Evolutionary conservation across 352 stramenopile species (phyloP).

Genomic region (Pythium phragmiticola): DNA sequence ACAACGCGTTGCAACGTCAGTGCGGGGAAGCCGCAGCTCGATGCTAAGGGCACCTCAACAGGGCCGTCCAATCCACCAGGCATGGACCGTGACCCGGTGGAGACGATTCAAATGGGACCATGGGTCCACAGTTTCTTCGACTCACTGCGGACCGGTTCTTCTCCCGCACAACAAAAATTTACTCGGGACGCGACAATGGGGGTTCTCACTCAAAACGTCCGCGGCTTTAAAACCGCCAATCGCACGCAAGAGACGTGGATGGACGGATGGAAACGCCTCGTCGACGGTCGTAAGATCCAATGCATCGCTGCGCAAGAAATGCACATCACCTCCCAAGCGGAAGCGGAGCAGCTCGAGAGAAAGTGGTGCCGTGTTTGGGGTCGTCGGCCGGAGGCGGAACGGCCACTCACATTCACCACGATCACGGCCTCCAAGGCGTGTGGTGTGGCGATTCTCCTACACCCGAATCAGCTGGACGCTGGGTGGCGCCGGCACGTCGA

Average conservation of each 20-base stretch:
- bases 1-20: too few species aligned
- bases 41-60: too few species aligned
- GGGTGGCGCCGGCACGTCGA: too few species aligned
- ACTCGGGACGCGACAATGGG: background rate
- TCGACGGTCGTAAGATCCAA: background rate
- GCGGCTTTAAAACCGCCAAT: background rate
- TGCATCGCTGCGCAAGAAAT: constrained; percentile 9
- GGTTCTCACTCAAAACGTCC: constrained; percentile 5
- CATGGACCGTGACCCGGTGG: too few species aligned
- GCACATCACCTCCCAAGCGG: background rate
- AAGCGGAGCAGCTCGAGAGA: background rate
- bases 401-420: background rate
- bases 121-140: too few species aligned
- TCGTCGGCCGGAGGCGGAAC: background rate
- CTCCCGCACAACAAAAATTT: too few species aligned
- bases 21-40: too few species aligned
- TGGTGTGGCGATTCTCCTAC: background rate
- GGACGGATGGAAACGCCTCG: background rate
- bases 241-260: background rate
- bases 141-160: too few species aligned
- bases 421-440: background rate
- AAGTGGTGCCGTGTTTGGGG: constrained; percentile 2
- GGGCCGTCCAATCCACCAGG: too few species aligned
- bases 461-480: background rate
- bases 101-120: too few species aligned